Conservation (phyloP, 345 rosid species). For the Syzygium jambos region DNA sequence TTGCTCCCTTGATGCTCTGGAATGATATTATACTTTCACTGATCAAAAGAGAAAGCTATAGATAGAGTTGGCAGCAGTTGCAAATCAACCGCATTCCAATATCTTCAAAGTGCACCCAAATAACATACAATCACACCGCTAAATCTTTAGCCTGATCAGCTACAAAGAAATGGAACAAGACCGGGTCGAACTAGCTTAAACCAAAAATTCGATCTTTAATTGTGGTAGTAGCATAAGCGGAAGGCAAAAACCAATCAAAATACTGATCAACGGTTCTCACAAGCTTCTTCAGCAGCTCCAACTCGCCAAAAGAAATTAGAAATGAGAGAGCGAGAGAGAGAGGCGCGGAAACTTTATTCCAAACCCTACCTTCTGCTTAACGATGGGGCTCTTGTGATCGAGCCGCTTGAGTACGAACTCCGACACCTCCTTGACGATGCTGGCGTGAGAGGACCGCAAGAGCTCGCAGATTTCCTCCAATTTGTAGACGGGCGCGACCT, state of each 20-base stretch:
- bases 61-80: neutral
- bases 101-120: neutral
- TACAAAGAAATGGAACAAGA: neutral
- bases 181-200: neutral
- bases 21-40: neutral
- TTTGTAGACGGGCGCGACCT: conserved; percentile 93
- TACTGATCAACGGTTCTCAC: neutral
- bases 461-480: conserved; percentile 94
- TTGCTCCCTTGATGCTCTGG: neutral
- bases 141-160: neutral
- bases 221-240: neutral
- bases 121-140: neutral
- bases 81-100: neutral
- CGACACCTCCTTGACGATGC: conserved; percentile 84
- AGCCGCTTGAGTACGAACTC: conserved; percentile 80
- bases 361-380: conserved; percentile 74
- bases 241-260: neutral
- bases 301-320: neutral
- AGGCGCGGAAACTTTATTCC: neutral
- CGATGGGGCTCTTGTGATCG: conserved; percentile 84
- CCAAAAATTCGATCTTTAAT: neutral
- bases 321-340: neutral
- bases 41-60: neutral
- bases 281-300: neutral
- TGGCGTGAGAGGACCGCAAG: conserved; percentile 71